phyloP scores from a whole-genome alignment of 768 basidiomycete genomes.

The Xerocomellus intermedius region DNA sequence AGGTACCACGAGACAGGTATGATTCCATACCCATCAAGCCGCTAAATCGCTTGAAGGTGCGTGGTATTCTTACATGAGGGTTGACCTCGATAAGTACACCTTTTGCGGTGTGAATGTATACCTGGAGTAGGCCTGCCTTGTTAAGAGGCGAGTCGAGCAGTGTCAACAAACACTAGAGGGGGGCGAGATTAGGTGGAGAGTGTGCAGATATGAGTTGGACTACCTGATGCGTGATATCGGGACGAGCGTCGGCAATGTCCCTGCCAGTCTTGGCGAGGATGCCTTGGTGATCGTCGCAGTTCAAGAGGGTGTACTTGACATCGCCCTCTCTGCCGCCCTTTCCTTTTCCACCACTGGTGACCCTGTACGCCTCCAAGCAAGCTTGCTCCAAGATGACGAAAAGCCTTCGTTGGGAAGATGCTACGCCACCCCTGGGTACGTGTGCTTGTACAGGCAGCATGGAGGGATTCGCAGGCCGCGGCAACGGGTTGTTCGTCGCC shows the following conservation, averaged over 20 bases:
- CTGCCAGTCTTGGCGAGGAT: constrained; percentile 96
- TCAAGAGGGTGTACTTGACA: constrained; percentile 93
- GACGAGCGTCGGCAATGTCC: constrained; percentile 98
- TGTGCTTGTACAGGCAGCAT: constrained; percentile 84
- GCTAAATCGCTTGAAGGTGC: constrained; percentile 98
- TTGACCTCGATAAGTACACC: constrained; percentile 98
- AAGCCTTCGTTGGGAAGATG: constrained; percentile 60
- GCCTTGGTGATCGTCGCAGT: constrained; percentile 99
- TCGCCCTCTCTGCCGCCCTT: constrained; percentile 61
- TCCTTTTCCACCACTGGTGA: constrained; percentile 59
- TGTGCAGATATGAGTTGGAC: constrained; percentile 16
- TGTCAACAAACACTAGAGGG: constrained; percentile 84
- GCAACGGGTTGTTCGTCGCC: constrained; percentile 45
- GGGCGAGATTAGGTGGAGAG: neutral
- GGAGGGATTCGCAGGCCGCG: constrained; percentile 61
- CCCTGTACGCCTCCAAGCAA: constrained; percentile 92
- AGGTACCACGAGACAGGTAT: neutral
- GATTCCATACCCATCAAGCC: constrained; percentile 86
- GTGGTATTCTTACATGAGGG: constrained; percentile 94
- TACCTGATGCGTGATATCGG: constrained; percentile 98
- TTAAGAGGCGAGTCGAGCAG: constrained; percentile 96
- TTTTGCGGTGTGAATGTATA: constrained; percentile 96
- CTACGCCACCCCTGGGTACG: constrained; percentile 57
- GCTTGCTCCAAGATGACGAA: constrained; percentile 93
- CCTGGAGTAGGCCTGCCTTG: constrained; percentile 94